Evolutionary conservation across 2,329 filamentous ascomycete species (phyloP).

Genomic region (Sporothrix globosa): DNA sequence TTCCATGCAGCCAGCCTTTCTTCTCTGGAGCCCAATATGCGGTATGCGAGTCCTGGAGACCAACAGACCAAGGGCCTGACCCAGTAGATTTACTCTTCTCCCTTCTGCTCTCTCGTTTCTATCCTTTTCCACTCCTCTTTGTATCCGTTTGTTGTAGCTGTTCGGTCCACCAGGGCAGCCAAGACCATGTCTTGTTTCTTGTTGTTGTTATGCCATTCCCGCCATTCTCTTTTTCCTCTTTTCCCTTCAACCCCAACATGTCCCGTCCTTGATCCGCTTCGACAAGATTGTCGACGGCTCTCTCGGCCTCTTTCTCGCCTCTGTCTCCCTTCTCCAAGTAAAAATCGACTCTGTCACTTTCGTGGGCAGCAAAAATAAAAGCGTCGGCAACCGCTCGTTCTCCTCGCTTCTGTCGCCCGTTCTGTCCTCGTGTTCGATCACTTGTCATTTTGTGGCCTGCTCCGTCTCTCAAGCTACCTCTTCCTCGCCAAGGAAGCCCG

Average conservation of each 20-base stretch:
- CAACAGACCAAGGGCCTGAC: constrained; percentile 7
- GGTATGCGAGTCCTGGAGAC: constrained; percentile 15
- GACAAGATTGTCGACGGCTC: constrained; percentile 4
- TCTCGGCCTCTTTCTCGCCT: constrained; percentile 20
- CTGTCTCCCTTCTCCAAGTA: background rate
- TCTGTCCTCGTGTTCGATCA: constrained; percentile 11
- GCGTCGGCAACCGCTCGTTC: too few relatives aligned
- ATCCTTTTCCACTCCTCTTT: background rate
- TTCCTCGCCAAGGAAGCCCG: background rate
- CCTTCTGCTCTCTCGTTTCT: background rate
- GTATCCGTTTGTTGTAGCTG: background rate
- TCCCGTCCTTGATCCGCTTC: constrained; percentile 13
- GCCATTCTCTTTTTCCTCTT: constrained; percentile 3
- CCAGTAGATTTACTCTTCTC: background rate
- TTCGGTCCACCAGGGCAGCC: background rate
- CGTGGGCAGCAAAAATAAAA: background rate
- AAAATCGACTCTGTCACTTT: background rate
- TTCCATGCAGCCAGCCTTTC: constrained; percentile 28
- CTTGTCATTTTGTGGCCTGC: constrained; percentile 32
- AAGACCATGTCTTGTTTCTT: constrained; percentile 19
- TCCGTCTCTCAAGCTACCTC: constrained; percentile 13
- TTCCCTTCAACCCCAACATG: background rate
- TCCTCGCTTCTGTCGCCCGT: constrained; percentile 25
- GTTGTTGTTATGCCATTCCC: constrained; percentile 6
- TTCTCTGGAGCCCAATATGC: constrained; percentile 23